These are phyloP conservation scores for Scheffersomyces coipomensis DNA, from an alignment of 805 yeast genomes.

Conservation along the genomic window DNA sequence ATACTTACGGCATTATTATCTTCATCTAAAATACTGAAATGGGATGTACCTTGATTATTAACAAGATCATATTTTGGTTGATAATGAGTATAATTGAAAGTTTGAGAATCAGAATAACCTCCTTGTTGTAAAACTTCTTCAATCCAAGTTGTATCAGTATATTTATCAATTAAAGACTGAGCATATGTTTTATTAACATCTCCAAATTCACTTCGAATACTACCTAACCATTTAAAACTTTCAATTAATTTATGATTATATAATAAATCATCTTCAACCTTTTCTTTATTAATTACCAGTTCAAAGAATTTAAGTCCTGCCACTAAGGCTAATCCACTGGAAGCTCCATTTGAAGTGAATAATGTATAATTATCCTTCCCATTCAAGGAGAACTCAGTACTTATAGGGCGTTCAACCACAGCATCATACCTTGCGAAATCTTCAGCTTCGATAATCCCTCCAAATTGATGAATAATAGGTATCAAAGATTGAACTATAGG, in stretches of 20 bases:
- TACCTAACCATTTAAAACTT: constrained; percentile 91
- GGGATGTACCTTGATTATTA: constrained; percentile 91
- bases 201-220: constrained; percentile 84
- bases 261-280: constrained; percentile 13
- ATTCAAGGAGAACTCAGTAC: constrained; percentile 17
- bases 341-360: constrained; percentile 62
- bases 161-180: constrained; percentile 35
- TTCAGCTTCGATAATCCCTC: constrained; percentile 64
- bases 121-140: constrained; percentile 34
- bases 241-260: constrained; percentile 73
- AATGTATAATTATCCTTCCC: constrained; percentile 21
- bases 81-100: constrained; percentile 71
- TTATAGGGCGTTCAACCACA: constrained; percentile 44
- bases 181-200: constrained; percentile 45
- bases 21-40: constrained; percentile 74
- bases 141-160: constrained; percentile 59
- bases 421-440: constrained; percentile 69
- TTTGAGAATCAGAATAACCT: constrained; percentile 53
- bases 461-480: constrained; percentile 44
- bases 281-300: constrained; percentile 19
- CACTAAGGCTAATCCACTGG: constrained; percentile 79
- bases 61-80: constrained; percentile 74
- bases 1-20: constrained; percentile 76
- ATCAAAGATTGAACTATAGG: constrained; percentile 66
- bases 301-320: constrained; percentile 72